Percentiles rank a stretch among this genome's conserved stretches.
Evolutionary conservation across 768 basidiomycete genomes (phyloP).

Genomic region (Punctularia strigosozonata): DNA sequence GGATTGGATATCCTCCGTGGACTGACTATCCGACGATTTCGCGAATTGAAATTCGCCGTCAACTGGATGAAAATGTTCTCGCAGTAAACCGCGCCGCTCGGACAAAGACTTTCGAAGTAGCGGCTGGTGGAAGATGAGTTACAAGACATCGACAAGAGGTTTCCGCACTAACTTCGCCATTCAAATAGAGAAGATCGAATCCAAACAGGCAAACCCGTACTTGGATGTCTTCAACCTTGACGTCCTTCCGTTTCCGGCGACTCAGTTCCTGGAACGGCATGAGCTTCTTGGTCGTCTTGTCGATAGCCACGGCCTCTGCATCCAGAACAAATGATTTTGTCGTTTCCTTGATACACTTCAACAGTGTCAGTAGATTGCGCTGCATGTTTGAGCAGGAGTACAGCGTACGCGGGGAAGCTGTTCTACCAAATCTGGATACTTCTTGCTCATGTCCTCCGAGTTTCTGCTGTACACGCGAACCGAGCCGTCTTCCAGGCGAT

Average conservation of each 20-base stretch:
- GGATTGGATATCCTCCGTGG: conserved; percentile 84
- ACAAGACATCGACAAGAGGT: conserved; percentile 1
- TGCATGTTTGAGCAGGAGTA: too few species aligned
- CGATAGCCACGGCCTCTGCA: conserved; percentile 94
- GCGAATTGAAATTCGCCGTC: conserved; percentile 91
- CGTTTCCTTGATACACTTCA: conserved; percentile 72
- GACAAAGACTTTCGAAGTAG: conserved; percentile 65
- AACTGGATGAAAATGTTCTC: conserved; percentile 70
- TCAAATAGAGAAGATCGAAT: conserved; percentile 92
- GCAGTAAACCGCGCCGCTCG: conserved; percentile 68
- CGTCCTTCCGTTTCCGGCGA: conserved; percentile 91
- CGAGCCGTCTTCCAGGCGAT: conserved; percentile 69
- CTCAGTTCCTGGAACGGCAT: conserved; percentile 99
- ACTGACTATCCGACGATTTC: conserved; percentile 79
- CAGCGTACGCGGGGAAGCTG: conserved; percentile 75
- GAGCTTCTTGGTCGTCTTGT: conserved; percentile 69
- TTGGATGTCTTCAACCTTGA: conserved; percentile 95
- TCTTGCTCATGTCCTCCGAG: conserved; percentile 98
- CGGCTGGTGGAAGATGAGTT: conserved; percentile 37
- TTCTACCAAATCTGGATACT: conserved; percentile 96
- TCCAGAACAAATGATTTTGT: conserved; percentile 92
- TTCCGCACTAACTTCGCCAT: conserved; percentile 73
- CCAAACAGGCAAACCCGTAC: conserved; percentile 94
- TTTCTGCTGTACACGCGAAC: conserved; percentile 94
- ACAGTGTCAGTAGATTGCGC: too few species aligned